Conservation (phyloP, 2,329 filamentous ascomycete species). For the Aspergillus texensis region DNA sequence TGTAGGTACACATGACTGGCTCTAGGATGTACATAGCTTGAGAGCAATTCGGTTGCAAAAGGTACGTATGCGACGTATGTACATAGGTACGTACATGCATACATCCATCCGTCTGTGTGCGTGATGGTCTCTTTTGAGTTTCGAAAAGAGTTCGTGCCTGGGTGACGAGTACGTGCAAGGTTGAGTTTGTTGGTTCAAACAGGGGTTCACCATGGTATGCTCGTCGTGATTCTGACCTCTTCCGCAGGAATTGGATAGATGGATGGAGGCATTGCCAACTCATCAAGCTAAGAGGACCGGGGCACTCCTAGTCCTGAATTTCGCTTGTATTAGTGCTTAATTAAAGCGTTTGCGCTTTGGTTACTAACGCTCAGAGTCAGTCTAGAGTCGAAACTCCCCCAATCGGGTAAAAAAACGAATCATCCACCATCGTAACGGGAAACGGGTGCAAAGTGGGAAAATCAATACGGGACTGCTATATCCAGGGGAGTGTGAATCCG, state of each 20-base stretch:
- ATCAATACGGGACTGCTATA: background rate
- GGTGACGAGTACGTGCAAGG: slow-evolving; percentile 13
- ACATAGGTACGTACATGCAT: background rate
- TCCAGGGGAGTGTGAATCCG: background rate
- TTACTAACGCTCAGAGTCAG: background rate
- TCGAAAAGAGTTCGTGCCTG: slow-evolving; percentile 22
- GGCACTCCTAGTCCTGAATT: background rate
- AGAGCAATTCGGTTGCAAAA: background rate
- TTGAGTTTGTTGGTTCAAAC: slow-evolving; percentile 6
- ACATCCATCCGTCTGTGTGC: background rate
- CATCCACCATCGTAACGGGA: background rate
- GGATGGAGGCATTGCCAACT: slow-evolving; percentile 1
- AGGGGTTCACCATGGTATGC: slow-evolving; percentile 10
- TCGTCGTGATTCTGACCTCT: background rate
- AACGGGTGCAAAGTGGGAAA: background rate
- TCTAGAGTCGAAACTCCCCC: background rate
- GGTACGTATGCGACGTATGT: background rate
- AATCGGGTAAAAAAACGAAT: slow-evolving; percentile 4
- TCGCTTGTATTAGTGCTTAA: background rate
- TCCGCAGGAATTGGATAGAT: background rate
- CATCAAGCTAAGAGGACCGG: slow-evolving; percentile 1
- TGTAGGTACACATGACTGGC: slow-evolving; percentile 2
- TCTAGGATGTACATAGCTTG: background rate
- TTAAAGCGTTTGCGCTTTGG: background rate
- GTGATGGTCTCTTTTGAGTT: slow-evolving; percentile 4